These are phyloP conservation scores for Hyaloperonospora brassicae DNA, from an alignment of 352 stramenopile species.

Conservation along the genomic window DNA sequence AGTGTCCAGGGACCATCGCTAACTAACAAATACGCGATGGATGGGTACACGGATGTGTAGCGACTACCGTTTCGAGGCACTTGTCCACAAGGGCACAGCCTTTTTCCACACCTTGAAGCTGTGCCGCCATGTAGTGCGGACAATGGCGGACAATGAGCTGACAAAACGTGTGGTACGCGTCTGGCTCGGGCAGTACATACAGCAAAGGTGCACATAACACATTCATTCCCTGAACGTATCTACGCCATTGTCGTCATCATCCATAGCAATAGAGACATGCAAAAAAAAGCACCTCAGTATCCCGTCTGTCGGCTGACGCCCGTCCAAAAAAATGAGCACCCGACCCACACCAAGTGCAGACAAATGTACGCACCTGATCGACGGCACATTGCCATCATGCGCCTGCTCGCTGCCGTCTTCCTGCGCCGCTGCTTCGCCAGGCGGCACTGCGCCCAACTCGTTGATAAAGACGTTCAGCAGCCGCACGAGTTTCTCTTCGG, in stretches of 20 bases:
- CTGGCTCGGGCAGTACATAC: slow-evolving; percentile 88
- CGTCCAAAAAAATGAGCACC: background rate
- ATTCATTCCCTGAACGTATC: slow-evolving; percentile 92
- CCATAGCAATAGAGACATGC: background rate
- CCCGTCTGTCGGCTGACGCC: no score
- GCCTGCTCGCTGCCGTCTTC: slow-evolving; percentile 14
- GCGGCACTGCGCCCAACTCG: slow-evolving; percentile 43
- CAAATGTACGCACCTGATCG: slow-evolving; percentile 29
- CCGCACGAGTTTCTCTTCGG: slow-evolving; percentile 85
- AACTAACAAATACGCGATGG: no score
- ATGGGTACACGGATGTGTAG: no score
- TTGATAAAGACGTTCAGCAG: slow-evolving; percentile 90
- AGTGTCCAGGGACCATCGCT: no score
- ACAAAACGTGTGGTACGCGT: slow-evolving; percentile 88
- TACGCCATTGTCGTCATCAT: slow-evolving; percentile 3
- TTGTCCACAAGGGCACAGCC: slow-evolving; percentile 79
- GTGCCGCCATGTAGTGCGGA: slow-evolving; percentile 84
- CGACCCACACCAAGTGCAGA: background rate
- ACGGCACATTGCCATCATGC: slow-evolving; percentile 29
- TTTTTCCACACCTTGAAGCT: slow-evolving; percentile 78
- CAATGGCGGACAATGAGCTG: slow-evolving; percentile 82
- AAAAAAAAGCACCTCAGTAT: background rate
- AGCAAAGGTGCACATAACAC: slow-evolving; percentile 84
- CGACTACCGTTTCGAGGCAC: slow-evolving; percentile 52
- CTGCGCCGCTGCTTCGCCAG: slow-evolving; percentile 7